Conservation (phyloP, 2,329 filamentous ascomycete species). For the Alternaria solani region DNA sequence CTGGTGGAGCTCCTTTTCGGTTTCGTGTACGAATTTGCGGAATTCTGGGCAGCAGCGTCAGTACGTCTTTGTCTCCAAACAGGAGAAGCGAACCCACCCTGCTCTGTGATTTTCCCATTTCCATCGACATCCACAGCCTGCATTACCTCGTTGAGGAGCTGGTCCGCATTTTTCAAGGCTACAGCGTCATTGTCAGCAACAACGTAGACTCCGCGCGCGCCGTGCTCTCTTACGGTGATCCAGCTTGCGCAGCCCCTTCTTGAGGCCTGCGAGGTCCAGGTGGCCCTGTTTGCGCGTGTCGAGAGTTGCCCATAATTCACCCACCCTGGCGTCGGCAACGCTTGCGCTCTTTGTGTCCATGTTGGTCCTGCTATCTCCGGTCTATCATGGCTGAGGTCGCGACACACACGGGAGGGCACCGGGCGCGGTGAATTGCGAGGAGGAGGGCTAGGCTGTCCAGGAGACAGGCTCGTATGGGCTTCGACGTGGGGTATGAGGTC, state of each 20-base stretch:
- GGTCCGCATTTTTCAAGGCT: conserved; percentile 90
- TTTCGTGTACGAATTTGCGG: conserved; percentile 82
- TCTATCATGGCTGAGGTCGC: conserved; percentile 50
- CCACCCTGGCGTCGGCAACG: conserved; percentile 80
- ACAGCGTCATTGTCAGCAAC: conserved; percentile 36
- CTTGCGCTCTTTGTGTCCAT: conserved; percentile 80
- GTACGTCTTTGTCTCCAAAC: conserved; percentile 7
- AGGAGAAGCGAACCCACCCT: conserved; percentile 64
- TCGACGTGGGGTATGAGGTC: conserved; percentile 41
- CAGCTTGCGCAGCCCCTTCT: conserved; percentile 84
- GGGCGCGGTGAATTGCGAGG: conserved; percentile 31
- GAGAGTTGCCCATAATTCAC: conserved; percentile 83
- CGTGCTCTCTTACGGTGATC: conserved; percentile 78
- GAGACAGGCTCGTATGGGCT: conserved; percentile 28
- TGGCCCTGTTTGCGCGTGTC: conserved; percentile 79
- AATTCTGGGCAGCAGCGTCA: conserved; percentile 71
- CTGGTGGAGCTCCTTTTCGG: conserved; percentile 80
- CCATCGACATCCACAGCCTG: conserved; percentile 83
- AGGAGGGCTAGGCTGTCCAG: conserved; percentile 29
- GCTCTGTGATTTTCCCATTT: conserved; percentile 89
- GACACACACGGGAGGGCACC: conserved; percentile 28
- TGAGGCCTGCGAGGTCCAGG: conserved; percentile 83
- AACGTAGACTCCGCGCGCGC: conserved; percentile 8
- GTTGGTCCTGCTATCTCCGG: conserved; percentile 53
- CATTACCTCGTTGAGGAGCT: conserved; percentile 82